A percentile compares a stretch with the other conserved stretches of the same genome.
Evolutionary conservation across 495 filamentous ascomycete species (phyloP).

Genomic region (Cairneyella variabilis): DNA sequence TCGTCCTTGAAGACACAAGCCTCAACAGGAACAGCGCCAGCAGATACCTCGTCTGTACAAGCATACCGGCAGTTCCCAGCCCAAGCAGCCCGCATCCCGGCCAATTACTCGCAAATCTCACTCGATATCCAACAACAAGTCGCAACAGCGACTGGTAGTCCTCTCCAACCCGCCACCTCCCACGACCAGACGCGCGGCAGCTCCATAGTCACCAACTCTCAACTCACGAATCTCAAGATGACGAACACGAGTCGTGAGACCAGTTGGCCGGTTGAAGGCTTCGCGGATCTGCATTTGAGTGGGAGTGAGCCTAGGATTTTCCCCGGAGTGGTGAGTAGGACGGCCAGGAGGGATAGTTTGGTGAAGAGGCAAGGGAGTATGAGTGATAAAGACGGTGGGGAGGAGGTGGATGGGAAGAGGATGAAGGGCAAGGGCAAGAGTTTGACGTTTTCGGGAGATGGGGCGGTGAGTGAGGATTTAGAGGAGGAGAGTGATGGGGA

Average conservation of each 20-base stretch:
- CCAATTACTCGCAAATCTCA: constrained; percentile 19
- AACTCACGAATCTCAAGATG: no score
- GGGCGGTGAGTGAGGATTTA: no score
- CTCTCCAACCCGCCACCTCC: constrained; percentile 19
- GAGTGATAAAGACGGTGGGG: constrained; percentile 22
- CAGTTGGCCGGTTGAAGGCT: constrained; percentile 24
- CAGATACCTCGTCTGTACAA: not conserved
- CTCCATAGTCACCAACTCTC: constrained; percentile 21
- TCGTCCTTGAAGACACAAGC: constrained; percentile 21
- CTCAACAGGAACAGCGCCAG: constrained; percentile 1
- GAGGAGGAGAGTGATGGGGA: not conserved
- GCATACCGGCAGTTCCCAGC: constrained; percentile 27
- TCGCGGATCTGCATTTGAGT: constrained; percentile 38
- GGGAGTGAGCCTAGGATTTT: constrained; percentile 65
- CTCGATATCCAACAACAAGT: constrained; percentile 13
- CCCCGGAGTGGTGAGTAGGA: constrained; percentile 64
- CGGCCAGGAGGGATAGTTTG: constrained; percentile 46
- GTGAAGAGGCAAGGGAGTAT: constrained; percentile 19
- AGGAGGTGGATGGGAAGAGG: no score
- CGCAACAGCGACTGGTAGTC: constrained; percentile 16
- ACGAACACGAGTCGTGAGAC: constrained; percentile 8
- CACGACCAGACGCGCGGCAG: constrained; percentile 24
- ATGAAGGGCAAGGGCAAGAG: no score
- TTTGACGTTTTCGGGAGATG: no score
- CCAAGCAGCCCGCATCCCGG: constrained; percentile 24